Base-by-base conservation (phyloP, 2,329 filamentous ascomycete species). In the Epichloe aotearoae region DNA sequence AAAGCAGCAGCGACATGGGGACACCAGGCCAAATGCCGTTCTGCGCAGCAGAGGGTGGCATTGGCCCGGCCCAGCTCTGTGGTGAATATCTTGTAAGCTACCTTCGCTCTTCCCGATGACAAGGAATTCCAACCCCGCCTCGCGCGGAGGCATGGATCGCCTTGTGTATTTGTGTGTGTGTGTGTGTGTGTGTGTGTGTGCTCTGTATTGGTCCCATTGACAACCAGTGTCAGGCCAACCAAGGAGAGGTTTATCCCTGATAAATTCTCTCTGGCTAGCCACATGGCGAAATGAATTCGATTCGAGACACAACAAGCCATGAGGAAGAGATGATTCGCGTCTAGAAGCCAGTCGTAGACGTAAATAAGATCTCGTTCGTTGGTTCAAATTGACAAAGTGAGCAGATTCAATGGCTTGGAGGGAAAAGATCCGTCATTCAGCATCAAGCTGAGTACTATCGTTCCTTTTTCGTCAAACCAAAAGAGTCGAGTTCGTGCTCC, bases 171-270 rank as follows among this genome's bases (percentile, higher is more conserved):
- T 26, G 15, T 26, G 4, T n/a, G 54, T 59, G 58, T 44, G 14
- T 38, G 5, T 23, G 19, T 37, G 36, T 26, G 4, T n/a, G 54
- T 59, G 58, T 44, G 14, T 38, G 5, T 23, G 19, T 37, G 36
- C 12, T 26, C 40, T 11, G 2, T 5, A 57, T 57, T 61, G 57
- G 59, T 64, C 62, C 64, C 66, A 65, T 68, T 62, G 67, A 70
- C 71, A 73, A 53, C 68, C 69, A 68, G 70, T 72, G 71, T 66
- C 62, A 62, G 63, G 58, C 61, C 62, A 59, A 55, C 55, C 57
- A 58, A 53, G 50, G 15, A 51, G 56, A 47, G 62, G 65, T 10
- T 17, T 47, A 71, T 68, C 56, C 65, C 69, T 57, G 69, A 70
- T 71, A 68, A 47, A 36, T 15, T 48, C 39, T 39, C 56, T 56